Conservation (phyloP, 495 filamentous ascomycete species). For the Hyphodiscus hymeniophilus region DNA sequence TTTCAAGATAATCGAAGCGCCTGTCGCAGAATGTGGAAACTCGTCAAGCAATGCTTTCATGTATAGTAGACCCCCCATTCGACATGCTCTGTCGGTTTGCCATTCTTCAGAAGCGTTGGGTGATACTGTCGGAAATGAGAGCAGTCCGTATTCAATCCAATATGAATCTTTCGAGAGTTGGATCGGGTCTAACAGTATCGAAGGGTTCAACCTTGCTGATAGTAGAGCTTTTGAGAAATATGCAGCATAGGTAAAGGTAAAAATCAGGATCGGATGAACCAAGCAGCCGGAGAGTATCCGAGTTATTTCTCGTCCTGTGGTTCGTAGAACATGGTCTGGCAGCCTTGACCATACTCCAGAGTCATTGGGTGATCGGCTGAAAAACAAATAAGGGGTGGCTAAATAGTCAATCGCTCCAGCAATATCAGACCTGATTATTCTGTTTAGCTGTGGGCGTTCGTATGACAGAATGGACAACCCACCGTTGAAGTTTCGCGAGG, state of each 20-base stretch:
- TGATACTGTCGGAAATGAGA: conserved; percentile 3
- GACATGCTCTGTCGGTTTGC: conserved; percentile 4
- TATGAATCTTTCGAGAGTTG: conserved; percentile 10
- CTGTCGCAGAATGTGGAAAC: conserved; percentile 6
- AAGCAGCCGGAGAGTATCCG: neutral
- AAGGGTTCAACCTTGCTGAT: neutral
- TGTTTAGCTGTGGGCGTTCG: neutral
- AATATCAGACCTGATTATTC: conserved; percentile 12
- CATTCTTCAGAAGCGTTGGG: neutral
- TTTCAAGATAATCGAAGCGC: conserved; percentile 5
- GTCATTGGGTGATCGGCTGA: neutral
- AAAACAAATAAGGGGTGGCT: conserved; percentile 4
- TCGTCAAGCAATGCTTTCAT: conserved; percentile 13
- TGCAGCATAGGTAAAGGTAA: conserved; percentile 1
- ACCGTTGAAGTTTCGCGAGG: conserved; percentile 12
- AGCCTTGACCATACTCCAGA: conserved; percentile 8
- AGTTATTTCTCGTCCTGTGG: neutral
- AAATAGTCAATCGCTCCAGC: conserved; percentile 15
- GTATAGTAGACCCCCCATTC: conserved; percentile 5
- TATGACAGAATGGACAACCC: neutral
- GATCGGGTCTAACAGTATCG: neutral
- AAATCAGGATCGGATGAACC: conserved; percentile 1
- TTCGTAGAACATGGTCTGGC: neutral
- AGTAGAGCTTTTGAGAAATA: conserved; percentile 5
- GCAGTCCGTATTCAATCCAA: conserved; percentile 4